These are phyloP conservation scores for Pythium pyrilobum DNA, from an alignment of 352 stramenopile genomes.

Conservation along the genomic window DNA sequence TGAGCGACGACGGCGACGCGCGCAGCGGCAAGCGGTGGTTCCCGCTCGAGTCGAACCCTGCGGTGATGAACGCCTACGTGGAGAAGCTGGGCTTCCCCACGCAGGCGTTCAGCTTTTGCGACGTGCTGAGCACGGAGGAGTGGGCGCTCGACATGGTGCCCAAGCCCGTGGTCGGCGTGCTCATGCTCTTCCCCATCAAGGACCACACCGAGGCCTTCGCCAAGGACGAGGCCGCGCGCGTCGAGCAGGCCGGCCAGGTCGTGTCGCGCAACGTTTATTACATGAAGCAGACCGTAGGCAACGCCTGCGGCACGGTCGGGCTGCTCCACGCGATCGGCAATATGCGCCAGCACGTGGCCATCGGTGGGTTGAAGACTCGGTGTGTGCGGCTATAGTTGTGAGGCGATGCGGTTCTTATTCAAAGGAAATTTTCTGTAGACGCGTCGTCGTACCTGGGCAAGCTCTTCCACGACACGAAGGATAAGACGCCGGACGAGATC, in stretches of 20 bases:
- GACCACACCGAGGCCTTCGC: conserved; percentile 69
- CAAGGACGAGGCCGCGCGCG: conserved; percentile 63
- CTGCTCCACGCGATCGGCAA: conserved; percentile 94
- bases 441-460: conserved; percentile 59
- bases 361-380: conserved; percentile 37
- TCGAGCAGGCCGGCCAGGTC: conserved; percentile 65
- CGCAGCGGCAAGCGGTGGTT: conserved; percentile 77
- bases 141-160: conserved; percentile 97
- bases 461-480: conserved; percentile 79
- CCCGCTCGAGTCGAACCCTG: conserved; percentile 93
- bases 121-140: conserved; percentile 95
- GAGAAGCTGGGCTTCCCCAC: conserved; percentile 92
- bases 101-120: conserved; percentile 80
- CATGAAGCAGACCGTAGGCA: conserved; percentile 96
- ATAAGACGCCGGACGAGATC: conserved; percentile 76
- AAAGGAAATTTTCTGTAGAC: conserved; percentile 3
- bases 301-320: conserved; percentile 95
- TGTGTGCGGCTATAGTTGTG: neutral
- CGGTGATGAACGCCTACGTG: conserved; percentile 95
- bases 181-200: conserved; percentile 97
- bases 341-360: conserved; percentile 61
- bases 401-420: neutral
- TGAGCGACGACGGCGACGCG: conserved; percentile 28
- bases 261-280: conserved; percentile 82
- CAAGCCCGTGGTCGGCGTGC: conserved; percentile 86